Conservation (phyloP, 148 eudicot species). For the Cornus florida region DNA sequence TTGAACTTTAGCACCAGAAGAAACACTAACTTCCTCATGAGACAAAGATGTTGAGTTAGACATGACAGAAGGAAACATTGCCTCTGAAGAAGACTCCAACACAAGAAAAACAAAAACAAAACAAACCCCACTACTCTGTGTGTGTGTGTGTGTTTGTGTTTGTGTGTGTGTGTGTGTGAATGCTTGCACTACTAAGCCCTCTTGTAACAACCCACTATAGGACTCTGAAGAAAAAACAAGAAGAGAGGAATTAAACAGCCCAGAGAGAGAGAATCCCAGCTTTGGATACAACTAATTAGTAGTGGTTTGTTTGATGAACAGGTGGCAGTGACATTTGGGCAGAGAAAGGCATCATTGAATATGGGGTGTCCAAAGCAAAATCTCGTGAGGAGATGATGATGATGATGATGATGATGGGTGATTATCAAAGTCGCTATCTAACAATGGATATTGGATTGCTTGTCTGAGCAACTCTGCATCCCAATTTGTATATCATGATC, state of each 20-base stretch:
- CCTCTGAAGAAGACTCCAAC: conserved; percentile 37
- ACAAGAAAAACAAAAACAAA: conserved; percentile 30
- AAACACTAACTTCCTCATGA: conserved; percentile 43
- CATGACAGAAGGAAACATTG: conserved; percentile 55
- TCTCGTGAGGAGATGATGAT: conserved; percentile 39
- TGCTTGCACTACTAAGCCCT: neutral
- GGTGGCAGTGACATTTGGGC: neutral
- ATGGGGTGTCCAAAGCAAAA: neutral
- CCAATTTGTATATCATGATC: conserved; percentile 13
- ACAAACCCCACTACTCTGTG: neutral
- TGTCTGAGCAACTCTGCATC: conserved; percentile 32
- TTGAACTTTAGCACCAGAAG: conserved; percentile 21
- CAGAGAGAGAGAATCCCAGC: neutral
- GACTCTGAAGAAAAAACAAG: neutral
- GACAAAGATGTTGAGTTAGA: conserved; percentile 56
- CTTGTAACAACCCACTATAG: neutral
- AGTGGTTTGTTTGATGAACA: conserved; percentile 1
- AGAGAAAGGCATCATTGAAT: neutral
- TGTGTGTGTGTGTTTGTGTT: neutral
- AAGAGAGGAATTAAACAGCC: neutral
- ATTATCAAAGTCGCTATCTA: conserved; percentile 45
- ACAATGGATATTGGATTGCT: conserved; percentile 47
- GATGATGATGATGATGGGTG: conserved; percentile 15
- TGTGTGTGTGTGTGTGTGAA: neutral
- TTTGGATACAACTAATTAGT: neutral